Base-by-base conservation (phyloP, 2,329 filamentous ascomycete genomes). In the Celoporthe dispersa region DNA sequence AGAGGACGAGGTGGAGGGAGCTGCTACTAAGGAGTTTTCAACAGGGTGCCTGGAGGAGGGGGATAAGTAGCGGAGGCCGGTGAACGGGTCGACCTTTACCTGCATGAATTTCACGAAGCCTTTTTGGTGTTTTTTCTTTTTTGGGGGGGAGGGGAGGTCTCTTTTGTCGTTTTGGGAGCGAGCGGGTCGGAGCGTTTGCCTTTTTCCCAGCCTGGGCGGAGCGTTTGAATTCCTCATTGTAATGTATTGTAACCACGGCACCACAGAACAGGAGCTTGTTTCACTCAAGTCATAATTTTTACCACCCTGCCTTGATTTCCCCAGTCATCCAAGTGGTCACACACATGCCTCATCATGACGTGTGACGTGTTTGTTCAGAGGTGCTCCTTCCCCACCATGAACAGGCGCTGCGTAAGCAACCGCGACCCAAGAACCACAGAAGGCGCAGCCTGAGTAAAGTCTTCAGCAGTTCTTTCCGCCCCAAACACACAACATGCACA, bases 1-100 rank as follows among this genome's bases (percentile, higher is more conserved):
- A 67, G 55, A 51, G 65, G 65, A 61, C 55, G 37, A 33, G 65
- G 55, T 67, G 65, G 65, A 60, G 65, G 55, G 65, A 67, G 55
- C 22, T 67, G 28, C 48, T 67, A 39, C 12, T 67, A 28, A 67
- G 39, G 28, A 51, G 39, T 31, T 63, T 63, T 12, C 60, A 63
- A n/a, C 60, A 63, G 60, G 60, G 60, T 2, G 11, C 11, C 14
- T 64, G 62, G 62, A 51, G 62, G 39, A 48, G 39, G 39, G 62
- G 62, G 1, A 64, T 64, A 48, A 64, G 39, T 64, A 64, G 25
- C 14, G 62, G 62, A 22, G 39, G 62, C 11, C 25, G 62, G 25
- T 64, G 31, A n/a, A 35, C 31, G 60, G 5, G 25, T 57, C 25
- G 28, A 57, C 37, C 9, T 9, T 12, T 39, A 39, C 37, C 37